Evolutionary conservation across 257 asterid species (phyloP).

Genomic region (Rauvolfia tetraphylla): DNA sequence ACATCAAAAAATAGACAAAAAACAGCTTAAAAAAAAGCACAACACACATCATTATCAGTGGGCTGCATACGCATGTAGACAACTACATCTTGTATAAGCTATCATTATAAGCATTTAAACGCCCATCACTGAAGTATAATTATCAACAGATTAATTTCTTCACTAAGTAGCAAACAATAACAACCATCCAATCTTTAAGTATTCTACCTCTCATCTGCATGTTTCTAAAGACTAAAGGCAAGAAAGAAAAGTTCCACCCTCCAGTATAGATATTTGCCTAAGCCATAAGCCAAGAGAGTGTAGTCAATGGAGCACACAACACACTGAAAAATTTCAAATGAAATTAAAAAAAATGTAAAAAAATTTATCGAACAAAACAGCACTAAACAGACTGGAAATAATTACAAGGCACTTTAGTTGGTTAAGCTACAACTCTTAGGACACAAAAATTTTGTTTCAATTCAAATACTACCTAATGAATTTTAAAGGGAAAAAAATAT

Average conservation of each 20-base stretch:
- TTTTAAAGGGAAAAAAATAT: no score
- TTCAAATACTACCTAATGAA: background rate
- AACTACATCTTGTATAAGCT: background rate
- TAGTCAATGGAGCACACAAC: background rate
- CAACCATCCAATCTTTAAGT: background rate
- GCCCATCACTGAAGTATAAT: background rate
- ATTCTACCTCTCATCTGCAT: background rate
- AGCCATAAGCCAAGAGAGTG: background rate
- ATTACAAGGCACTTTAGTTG: background rate
- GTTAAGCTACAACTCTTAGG: background rate
- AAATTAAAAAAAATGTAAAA: background rate
- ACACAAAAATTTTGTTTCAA: background rate
- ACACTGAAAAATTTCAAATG: background rate
- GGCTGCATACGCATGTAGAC: background rate
- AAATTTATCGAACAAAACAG: background rate
- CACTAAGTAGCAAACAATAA: background rate
- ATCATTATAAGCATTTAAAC: background rate
- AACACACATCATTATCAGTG: background rate
- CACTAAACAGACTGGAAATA: background rate
- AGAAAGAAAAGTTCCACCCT: background rate
- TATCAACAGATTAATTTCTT: background rate
- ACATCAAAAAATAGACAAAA: background rate
- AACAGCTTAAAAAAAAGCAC: background rate
- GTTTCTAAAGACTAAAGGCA: background rate
- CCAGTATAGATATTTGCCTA: background rate